phyloP scores from a whole-genome alignment of 2,329 filamentous ascomycete species.

The Coniochaeta hoffmannii region DNA sequence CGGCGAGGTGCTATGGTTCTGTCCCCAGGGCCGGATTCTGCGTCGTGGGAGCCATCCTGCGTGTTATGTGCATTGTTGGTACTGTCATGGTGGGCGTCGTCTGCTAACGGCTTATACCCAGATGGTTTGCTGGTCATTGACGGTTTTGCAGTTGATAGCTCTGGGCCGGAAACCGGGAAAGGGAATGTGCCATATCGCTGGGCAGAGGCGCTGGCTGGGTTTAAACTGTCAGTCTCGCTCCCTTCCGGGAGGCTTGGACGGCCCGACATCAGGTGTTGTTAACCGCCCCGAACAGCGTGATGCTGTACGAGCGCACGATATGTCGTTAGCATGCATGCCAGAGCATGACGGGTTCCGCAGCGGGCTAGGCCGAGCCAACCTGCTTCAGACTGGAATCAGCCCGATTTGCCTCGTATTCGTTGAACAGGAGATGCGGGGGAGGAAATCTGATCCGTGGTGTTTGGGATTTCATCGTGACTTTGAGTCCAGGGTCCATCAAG shows the following conservation, averaged over 20 bases:
- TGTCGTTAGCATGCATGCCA: neutral
- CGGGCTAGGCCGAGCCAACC: neutral
- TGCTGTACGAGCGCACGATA: neutral
- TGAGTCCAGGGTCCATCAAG: no score
- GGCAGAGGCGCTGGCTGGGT: neutral
- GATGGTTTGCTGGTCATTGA: neutral
- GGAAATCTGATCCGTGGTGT: no score
- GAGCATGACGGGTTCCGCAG: neutral
- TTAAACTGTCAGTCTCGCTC: neutral
- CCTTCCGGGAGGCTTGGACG: neutral
- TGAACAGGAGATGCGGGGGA: no score
- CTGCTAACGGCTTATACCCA: neutral
- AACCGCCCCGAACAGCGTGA: neutral
- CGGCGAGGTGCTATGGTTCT: neutral
- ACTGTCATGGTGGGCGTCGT: neutral
- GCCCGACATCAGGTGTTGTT: neutral
- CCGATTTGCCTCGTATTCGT: neutral
- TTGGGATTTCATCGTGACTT: no score
- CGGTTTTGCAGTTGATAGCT: neutral
- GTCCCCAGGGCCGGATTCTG: neutral
- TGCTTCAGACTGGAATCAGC: neutral
- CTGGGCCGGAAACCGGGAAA: no score
- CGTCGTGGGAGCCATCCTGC: neutral
- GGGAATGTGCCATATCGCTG: neutral
- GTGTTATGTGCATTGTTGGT: neutral